A percentile compares a stretch with the other conserved stretches of the same genome.
Evolutionary conservation across 2,329 filamentous ascomycete species (phyloP).

Genomic region (Fragosphaeria purpurea): DNA sequence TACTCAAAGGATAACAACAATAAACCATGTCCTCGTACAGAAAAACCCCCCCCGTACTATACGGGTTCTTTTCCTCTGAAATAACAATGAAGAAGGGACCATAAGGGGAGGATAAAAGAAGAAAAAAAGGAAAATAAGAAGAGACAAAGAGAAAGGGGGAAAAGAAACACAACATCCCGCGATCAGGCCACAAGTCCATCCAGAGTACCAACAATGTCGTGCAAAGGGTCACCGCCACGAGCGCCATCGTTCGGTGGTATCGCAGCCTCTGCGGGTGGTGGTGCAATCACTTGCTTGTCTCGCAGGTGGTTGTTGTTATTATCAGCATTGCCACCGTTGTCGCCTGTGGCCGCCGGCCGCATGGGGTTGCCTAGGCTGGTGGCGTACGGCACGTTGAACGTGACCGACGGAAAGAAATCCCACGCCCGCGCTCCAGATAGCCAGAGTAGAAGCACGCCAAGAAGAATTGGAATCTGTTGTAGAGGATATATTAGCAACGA

Average conservation of each 20-base stretch:
- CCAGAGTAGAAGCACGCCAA: slow-evolving; percentile 14
- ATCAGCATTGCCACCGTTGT: background rate
- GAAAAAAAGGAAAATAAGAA: no score
- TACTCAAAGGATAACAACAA: no score
- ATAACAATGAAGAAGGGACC: no score
- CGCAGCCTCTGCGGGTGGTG: slow-evolving; percentile 1
- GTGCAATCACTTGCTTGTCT: slow-evolving; percentile 2
- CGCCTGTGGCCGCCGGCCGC: slow-evolving; percentile 1
- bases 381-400: slow-evolving; percentile 14
- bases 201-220: no score
- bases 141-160: no score
- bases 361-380: slow-evolving; percentile 11
- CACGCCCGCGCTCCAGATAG: slow-evolving; percentile 11
- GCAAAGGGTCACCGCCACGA: no score
- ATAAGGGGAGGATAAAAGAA: no score
- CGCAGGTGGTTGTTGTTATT: background rate
- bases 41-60: no score
- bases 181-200: no score
- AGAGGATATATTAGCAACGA: background rate
- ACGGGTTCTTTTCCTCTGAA: no score
- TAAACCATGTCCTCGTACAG: no score
- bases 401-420: slow-evolving; percentile 11
- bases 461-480: slow-evolving; percentile 12
- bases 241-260: background rate
- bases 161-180: no score